These are phyloP conservation scores for Mallotus nudiflorus DNA, from an alignment of 345 rosid genomes.

Conservation along the genomic window DNA sequence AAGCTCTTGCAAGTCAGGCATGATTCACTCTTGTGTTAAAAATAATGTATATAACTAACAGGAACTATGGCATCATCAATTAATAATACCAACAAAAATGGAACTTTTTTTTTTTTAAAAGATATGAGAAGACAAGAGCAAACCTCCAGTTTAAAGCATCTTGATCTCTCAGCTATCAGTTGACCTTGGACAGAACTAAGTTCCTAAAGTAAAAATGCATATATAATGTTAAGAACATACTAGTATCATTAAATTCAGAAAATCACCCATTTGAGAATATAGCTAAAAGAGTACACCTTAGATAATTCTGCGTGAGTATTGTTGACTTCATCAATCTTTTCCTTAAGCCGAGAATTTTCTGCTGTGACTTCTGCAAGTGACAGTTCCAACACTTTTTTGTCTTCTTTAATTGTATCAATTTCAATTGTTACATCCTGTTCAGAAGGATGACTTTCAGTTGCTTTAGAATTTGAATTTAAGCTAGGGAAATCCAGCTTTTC, in stretches of 20 bases:
- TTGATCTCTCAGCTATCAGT: slow-evolving; percentile 84
- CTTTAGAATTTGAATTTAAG: slow-evolving; percentile 41
- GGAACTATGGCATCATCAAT: background rate
- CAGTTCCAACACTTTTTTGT: slow-evolving; percentile 55
- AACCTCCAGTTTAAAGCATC: slow-evolving; percentile 99
- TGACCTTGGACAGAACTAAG: slow-evolving; percentile 90
- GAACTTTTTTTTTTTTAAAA: too few relatives aligned
- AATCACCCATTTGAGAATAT: slow-evolving; percentile 1
- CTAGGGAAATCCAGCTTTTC: slow-evolving; percentile 59
- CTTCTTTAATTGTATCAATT: slow-evolving; percentile 64
- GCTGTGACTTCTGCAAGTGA: slow-evolving; percentile 54
- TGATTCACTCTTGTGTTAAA: too few relatives aligned
- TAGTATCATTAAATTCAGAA: background rate
- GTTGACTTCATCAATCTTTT: slow-evolving; percentile 74
- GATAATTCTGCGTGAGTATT: slow-evolving; percentile 68
- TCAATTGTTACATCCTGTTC: slow-evolving; percentile 43
- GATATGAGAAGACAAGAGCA: slow-evolving; percentile 1
- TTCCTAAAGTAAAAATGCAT: slow-evolving; percentile 52
- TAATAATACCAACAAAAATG: background rate
- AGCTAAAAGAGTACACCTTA: slow-evolving; percentile 45
- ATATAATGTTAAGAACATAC: background rate
- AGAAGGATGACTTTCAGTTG: slow-evolving; percentile 31
- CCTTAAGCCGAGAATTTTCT: slow-evolving; percentile 61
- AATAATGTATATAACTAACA: background rate
- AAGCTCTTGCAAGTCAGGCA: too few relatives aligned